Evolutionary conservation across 164 flowering plant genomes (phyloP).

Genomic region (Berberis thunbergii): DNA sequence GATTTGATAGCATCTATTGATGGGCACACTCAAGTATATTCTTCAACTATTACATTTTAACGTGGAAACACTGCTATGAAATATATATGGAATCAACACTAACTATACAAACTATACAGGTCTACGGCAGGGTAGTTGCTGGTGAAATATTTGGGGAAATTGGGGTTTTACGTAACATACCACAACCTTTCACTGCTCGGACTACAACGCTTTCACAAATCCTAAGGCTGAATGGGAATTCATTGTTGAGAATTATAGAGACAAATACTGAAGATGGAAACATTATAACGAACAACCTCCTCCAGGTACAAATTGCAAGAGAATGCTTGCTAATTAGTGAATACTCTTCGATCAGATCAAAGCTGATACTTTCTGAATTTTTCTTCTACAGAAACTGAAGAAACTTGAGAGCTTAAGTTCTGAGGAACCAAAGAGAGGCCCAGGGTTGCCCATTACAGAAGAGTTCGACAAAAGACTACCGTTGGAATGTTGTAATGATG

Average conservation of each 20-base stretch:
- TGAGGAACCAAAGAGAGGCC: slow-evolving; percentile 25
- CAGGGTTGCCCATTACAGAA: slow-evolving; percentile 16
- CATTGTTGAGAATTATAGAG: slow-evolving; percentile 49
- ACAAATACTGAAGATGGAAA: slow-evolving; percentile 48
- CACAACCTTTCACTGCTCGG: slow-evolving; percentile 77
- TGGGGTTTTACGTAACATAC: slow-evolving; percentile 60
- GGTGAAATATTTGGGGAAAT: slow-evolving; percentile 84
- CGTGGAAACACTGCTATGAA: background rate
- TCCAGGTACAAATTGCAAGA: slow-evolving; percentile 31
- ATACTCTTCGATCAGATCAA: background rate
- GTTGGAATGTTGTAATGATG: slow-evolving; percentile 12
- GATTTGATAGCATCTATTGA: slow-evolving; percentile 31
- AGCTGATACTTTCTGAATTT: slow-evolving; percentile 5
- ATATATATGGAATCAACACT: slow-evolving; percentile 4
- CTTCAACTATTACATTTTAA: background rate
- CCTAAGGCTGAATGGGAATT: slow-evolving; percentile 46
- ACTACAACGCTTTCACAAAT: slow-evolving; percentile 81
- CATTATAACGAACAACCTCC: slow-evolving; percentile 59
- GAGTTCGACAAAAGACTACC: slow-evolving; percentile 24
- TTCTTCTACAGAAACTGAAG: slow-evolving; percentile 44
- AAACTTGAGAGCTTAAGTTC: slow-evolving; percentile 22
- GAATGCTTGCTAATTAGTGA: background rate
- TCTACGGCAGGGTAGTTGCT: slow-evolving; percentile 33
- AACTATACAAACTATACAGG: slow-evolving; percentile 23
- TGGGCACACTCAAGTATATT: slow-evolving; percentile 47